Percentiles rank a stretch among this genome's conserved stretches.
Evolutionary conservation across 768 basidiomycete species (phyloP).

Genomic region (Tylopilus intermedius): DNA sequence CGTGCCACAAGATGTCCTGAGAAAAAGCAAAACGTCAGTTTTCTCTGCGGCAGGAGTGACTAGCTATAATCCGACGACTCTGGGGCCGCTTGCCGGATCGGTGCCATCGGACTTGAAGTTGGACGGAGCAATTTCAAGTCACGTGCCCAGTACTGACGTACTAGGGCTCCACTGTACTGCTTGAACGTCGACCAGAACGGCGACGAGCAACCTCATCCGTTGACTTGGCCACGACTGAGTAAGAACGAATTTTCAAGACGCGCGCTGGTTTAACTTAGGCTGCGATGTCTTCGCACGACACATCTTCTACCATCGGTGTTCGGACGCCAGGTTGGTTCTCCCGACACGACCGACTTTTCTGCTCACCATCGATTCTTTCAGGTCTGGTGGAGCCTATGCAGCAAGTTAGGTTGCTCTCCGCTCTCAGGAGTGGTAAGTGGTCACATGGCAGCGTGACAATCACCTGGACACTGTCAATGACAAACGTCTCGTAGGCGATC

Average conservation of each 20-base stretch:
- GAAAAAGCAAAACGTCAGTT: too few species aligned
- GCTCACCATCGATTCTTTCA: constrained; percentile 11
- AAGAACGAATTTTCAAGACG: not conserved
- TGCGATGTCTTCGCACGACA: constrained; percentile 18
- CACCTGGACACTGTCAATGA: not conserved
- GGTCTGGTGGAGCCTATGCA: constrained; percentile 44
- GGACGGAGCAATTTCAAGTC: constrained; percentile 1
- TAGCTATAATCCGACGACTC: too few species aligned
- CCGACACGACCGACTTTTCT: not conserved
- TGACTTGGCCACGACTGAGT: not conserved
- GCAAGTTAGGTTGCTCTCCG: constrained; percentile 61
- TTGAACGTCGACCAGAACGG: constrained; percentile 6
- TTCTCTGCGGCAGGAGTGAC: too few species aligned
- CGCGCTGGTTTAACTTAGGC: not conserved
- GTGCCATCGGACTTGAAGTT: too few species aligned
- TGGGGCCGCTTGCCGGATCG: too few species aligned
- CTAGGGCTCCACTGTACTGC: not conserved
- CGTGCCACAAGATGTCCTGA: too few species aligned
- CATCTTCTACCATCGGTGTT: constrained; percentile 17
- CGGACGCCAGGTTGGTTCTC: constrained; percentile 13
- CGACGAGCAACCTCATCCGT: not conserved
- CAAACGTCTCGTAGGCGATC: constrained; percentile 50
- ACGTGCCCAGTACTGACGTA: constrained; percentile 8
- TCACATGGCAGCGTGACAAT: not conserved
- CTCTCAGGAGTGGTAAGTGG: constrained; percentile 55